A percentile compares a stretch with the other conserved stretches of the same genome.
Evolutionary conservation across 768 basidiomycete species (phyloP).

Genomic region (Tulasnella sp.): DNA sequence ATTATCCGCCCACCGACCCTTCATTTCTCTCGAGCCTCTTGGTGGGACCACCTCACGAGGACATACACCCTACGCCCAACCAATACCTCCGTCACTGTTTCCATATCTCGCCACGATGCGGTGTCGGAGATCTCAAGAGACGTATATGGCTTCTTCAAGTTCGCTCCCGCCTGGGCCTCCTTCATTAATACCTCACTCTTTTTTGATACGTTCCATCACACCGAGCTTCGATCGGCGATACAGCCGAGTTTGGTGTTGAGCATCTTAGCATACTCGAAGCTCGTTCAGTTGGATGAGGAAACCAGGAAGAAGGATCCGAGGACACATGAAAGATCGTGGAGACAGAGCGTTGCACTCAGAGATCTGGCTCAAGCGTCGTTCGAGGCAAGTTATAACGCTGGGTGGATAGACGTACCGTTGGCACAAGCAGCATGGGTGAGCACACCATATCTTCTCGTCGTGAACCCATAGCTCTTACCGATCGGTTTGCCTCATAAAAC

Average conservation of each 20-base stretch:
- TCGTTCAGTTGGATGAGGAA: conserved; percentile 2
- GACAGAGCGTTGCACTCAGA: conserved; percentile 2
- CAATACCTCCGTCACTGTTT: too few species aligned
- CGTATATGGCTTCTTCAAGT: background rate
- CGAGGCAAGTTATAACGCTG: background rate
- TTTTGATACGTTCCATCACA: conserved; percentile 1
- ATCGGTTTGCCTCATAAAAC: too few species aligned
- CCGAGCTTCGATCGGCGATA: background rate
- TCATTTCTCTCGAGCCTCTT: too few species aligned
- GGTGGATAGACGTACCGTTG: background rate
- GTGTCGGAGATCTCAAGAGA: background rate
- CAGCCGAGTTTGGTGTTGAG: conserved; percentile 6
- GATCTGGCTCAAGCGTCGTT: conserved; percentile 7
- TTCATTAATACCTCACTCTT: conserved; percentile 12
- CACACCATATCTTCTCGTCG: too few species aligned
- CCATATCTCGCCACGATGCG: background rate
- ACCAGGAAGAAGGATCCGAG: background rate
- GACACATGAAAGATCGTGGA: background rate
- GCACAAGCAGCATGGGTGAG: conserved; percentile 8
- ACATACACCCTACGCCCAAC: background rate
- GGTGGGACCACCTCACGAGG: too few species aligned
- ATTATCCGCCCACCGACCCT: too few species aligned
- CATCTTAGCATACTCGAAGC: conserved; percentile 6
- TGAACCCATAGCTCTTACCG: too few species aligned
- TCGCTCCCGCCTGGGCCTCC: conserved; percentile 5